Evolutionary conservation across 306 rosid species (phyloP), one percentile per base, ranked within the genome.

Genomic region (Aeschynomene evenia): DNA sequence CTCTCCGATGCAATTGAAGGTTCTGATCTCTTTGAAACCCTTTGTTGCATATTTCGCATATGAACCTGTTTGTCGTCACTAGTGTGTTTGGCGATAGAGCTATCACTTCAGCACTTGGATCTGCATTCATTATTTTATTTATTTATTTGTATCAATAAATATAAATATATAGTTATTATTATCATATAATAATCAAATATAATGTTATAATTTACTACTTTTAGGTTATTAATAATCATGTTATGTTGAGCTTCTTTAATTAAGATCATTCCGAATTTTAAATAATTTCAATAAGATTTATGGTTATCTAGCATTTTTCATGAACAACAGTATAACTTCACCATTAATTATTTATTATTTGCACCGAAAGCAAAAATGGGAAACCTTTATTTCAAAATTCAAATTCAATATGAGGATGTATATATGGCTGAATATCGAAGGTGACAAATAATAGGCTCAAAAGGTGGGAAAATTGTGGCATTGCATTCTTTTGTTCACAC

Each of bases 21-120:
- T 90, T 90, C 29, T 90, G 96, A 39, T 90, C 96, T 70, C 96
- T 84, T 40, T 85, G 93, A 63, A 89, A 90, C 2, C 96, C 96
- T 63, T 90, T 90, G 77, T 78, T 80, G 82, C 96, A 90, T 23
- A 87, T 90, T 61, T 90, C 96, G 29, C 96, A 90, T 6, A 90
- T 39, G 62, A 90, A 90, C 7, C 96, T 33, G 81, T 90, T 90
- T 33, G 73, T 86, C 0, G 91, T 78, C 87, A 87, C 68, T 0
- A 90, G 84, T 10, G 88, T 76, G 74, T 54, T 71, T 4, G 96
- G 96, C 3, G 94, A 87, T 18, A 90, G 62, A 23, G 91, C 85
- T n/a, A 90, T 62, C 12, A 90, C 96, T 53, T 85, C 94, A 1
- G 96, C 94, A 26, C 63, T 75, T 46, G 96, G 96, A 37, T 84